Evolutionary conservation across 2,329 filamentous ascomycete species (phyloP).

Genomic region (Aspergillus japonicus): DNA sequence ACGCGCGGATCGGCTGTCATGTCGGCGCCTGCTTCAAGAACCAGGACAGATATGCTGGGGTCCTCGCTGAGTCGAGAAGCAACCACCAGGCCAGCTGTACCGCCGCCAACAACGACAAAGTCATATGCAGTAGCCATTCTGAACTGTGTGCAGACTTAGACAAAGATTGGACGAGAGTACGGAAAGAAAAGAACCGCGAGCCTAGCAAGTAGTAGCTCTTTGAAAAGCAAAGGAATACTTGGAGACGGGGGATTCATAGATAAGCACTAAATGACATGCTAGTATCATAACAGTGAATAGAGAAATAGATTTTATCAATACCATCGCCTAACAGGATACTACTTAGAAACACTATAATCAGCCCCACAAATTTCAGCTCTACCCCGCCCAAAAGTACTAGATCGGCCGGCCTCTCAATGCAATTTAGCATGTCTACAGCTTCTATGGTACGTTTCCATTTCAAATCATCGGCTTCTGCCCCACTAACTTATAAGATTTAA

Average conservation of each 20-base stretch:
- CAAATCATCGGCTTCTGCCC: too few relatives aligned
- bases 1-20: constrained; percentile 10
- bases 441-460: too few relatives aligned
- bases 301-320: constrained; percentile 4
- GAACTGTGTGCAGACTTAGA: not conserved
- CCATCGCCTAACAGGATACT: not conserved
- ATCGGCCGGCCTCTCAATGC: constrained; percentile 1
- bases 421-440: not conserved
- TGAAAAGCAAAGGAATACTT: not conserved
- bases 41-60: constrained; percentile 6
- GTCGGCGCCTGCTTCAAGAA: constrained; percentile 10
- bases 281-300: not conserved
- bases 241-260: not conserved
- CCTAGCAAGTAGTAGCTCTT: not conserved
- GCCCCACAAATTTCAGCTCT: constrained; percentile 2
- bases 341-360: not conserved
- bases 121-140: constrained; percentile 9
- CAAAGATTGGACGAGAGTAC: not conserved
- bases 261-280: too few relatives aligned
- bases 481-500: too few relatives aligned
- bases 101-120: constrained; percentile 9
- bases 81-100: constrained; percentile 9
- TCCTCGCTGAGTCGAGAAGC: constrained; percentile 11
- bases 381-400: constrained; percentile 3
- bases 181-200: not conserved